Percentiles rank a stretch among this genome's conserved stretches.
phyloP scores from a whole-genome alignment of 1,139 yeast species.

The Debaryomyces sp. region DNA sequence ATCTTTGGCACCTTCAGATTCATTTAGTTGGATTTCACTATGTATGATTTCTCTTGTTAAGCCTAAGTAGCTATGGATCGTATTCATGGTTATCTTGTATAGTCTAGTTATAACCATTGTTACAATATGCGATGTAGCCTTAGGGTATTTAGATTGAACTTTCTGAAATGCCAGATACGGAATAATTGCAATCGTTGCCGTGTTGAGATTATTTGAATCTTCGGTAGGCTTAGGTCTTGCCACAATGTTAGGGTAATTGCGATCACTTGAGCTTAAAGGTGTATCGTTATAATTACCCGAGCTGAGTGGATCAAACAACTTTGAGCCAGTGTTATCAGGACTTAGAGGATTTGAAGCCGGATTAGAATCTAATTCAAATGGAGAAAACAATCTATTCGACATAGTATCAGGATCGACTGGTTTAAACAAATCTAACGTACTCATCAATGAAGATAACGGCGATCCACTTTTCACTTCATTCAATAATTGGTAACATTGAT shows the following conservation, averaged over 20 bases:
- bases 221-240: constrained; percentile 56
- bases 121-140: constrained; percentile 90
- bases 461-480: constrained; percentile 86
- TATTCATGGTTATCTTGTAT: constrained; percentile 87
- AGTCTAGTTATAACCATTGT: constrained; percentile 88
- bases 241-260: constrained; percentile 45
- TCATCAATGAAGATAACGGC: constrained; percentile 81
- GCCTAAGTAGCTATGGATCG: constrained; percentile 85
- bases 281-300: neutral
- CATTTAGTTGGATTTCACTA: constrained; percentile 71
- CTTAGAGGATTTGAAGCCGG: neutral
- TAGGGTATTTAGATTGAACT: constrained; percentile 76
- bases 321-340: constrained; percentile 7
- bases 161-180: constrained; percentile 82
- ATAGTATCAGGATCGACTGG: constrained; percentile 12
- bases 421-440: constrained; percentile 67
- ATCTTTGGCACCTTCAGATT: constrained; percentile 26
- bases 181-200: constrained; percentile 88
- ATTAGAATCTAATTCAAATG: constrained; percentile 4
- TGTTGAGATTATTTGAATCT: constrained; percentile 18
- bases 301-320: constrained; percentile 12
- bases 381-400: constrained; percentile 6
- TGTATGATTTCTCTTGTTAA: constrained; percentile 79
- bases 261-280: neutral
- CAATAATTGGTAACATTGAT: constrained; percentile 68